Percentiles rank a stretch among this genome's conserved stretches.
Conservation (phyloP, 345 rosid species). For the Ceriops tagal region DNA sequence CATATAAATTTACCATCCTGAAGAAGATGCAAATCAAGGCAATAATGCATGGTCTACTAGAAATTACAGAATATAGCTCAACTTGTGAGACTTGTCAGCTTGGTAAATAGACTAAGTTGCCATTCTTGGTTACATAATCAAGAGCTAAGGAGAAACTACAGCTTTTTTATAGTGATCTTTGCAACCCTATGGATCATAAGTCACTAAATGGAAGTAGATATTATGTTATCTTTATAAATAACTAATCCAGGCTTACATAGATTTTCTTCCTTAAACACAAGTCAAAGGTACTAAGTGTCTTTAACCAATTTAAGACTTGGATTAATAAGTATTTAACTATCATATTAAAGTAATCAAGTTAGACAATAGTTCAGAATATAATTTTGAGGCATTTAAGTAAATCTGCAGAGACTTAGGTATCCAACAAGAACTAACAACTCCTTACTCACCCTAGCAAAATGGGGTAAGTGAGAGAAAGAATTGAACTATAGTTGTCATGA, state of each 20-base stretch:
- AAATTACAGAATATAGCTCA: background rate
- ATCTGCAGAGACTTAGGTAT: background rate
- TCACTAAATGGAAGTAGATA: no score
- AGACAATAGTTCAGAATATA: no score
- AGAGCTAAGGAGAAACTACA: background rate
- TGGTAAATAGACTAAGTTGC: background rate
- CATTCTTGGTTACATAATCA: background rate
- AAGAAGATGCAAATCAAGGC: background rate
- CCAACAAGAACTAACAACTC: background rate
- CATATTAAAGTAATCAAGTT: no score
- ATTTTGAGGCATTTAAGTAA: no score
- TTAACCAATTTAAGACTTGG: no score
- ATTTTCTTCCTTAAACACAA: constrained; percentile 9
- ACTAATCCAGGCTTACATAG: background rate
- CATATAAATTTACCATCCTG: background rate
- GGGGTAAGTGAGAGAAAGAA: background rate
- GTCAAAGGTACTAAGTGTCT: background rate
- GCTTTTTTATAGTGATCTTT: background rate
- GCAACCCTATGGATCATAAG: background rate
- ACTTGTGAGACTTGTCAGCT: background rate
- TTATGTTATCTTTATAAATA: no score
- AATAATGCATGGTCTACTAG: background rate
- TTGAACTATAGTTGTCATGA: background rate
- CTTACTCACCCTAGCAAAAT: background rate
- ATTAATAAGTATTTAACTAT: no score